These are phyloP conservation scores for Musa troglodytarum DNA, from an alignment of 176 grass and related monocot genomes.

Conservation along the genomic window DNA sequence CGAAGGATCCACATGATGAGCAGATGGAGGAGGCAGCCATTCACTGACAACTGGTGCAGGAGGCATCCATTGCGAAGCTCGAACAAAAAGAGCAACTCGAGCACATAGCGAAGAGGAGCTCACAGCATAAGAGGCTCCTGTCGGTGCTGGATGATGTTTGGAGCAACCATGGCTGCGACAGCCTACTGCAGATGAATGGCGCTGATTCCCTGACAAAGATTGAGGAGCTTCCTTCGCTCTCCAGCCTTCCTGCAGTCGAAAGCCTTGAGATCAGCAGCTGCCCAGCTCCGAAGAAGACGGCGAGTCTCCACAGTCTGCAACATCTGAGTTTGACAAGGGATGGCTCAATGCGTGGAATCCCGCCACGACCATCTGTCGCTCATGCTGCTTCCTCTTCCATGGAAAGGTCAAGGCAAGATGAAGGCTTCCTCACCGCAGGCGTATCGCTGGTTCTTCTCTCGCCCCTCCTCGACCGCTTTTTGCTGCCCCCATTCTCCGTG, in stretches of 20 bases:
- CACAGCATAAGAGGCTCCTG: slow-evolving; percentile 19
- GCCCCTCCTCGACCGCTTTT: neutral
- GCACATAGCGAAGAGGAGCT: neutral
- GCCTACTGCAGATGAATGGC: slow-evolving; percentile 37
- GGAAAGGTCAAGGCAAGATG: neutral
- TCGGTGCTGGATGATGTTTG: slow-evolving; percentile 29
- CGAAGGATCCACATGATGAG: slow-evolving; percentile 9
- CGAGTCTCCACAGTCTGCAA: neutral
- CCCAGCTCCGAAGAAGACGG: slow-evolving; percentile 31
- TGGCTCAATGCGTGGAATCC: neutral
- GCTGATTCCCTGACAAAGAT: slow-evolving; percentile 41
- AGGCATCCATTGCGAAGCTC: neutral
- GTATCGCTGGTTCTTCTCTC: neutral
- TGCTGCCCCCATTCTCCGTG: neutral
- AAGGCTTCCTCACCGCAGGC: neutral
- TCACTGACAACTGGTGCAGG: slow-evolving; percentile 1
- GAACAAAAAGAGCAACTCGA: slow-evolving; percentile 14
- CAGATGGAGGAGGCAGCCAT: too few relatives aligned
- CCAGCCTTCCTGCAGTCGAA: slow-evolving; percentile 45
- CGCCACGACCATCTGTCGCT: too few relatives aligned
- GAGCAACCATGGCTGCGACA: slow-evolving; percentile 14
- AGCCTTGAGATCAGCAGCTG: slow-evolving; percentile 54
- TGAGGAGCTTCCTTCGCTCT: slow-evolving; percentile 33
- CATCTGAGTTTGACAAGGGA: neutral
- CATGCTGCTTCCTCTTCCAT: neutral